Evolutionary conservation across 768 basidiomycete genomes (phyloP).

Genomic region (Leccinum subtestaceum): DNA sequence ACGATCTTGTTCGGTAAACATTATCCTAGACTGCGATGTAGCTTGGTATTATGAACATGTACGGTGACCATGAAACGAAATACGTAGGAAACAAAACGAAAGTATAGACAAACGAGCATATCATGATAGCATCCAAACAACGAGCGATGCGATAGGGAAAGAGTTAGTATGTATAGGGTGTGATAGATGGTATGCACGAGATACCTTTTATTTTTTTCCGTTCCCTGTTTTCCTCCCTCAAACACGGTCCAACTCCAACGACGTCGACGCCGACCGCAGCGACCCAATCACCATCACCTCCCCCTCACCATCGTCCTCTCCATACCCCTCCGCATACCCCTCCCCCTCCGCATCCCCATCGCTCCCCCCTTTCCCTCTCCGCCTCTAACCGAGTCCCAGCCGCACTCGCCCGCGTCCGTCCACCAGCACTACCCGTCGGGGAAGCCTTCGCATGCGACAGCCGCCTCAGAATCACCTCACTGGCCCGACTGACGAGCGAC

Average conservation of each 20-base stretch:
- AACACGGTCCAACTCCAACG: slow-evolving; percentile 5
- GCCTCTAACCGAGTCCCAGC: too few species aligned
- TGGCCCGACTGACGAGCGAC: slow-evolving; percentile 8
- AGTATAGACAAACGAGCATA: background rate
- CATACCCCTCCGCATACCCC: background rate
- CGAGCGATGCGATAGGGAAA: background rate
- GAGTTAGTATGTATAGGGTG: background rate
- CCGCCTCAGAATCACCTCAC: slow-evolving; percentile 25
- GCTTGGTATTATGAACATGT: background rate
- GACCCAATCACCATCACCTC: slow-evolving; percentile 24
- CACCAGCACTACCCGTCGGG: background rate
- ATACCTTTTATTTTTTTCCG: background rate
- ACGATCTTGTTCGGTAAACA: too few species aligned
- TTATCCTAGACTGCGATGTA: too few species aligned
- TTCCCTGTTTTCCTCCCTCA: background rate
- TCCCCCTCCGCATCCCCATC: background rate
- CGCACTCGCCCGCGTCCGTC: background rate
- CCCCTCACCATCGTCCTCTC: slow-evolving; percentile 1
- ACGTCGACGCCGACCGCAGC: background rate
- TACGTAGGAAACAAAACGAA: background rate
- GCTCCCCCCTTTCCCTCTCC: too few species aligned
- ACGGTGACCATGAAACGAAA: background rate
- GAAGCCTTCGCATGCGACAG: slow-evolving; percentile 17
- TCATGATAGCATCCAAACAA: background rate
- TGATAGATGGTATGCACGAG: background rate